A percentile compares a stretch with the other conserved stretches of the same genome.
Evolutionary conservation across 345 rosid genomes (phyloP).

Genomic region (Ceriops zippeliana): DNA sequence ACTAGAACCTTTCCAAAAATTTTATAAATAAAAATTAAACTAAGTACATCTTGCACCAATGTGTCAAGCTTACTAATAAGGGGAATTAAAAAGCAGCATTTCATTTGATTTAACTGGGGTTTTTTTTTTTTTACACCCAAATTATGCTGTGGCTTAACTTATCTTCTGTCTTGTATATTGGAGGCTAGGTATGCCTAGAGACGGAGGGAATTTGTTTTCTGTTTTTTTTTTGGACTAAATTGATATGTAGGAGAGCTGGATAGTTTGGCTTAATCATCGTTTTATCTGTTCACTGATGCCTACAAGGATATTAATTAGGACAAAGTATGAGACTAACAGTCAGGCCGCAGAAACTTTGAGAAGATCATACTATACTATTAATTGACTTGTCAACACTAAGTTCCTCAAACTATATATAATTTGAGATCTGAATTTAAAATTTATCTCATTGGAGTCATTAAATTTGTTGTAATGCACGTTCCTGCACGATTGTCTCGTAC

Average conservation of each 20-base stretch:
- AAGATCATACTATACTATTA: too few species aligned
- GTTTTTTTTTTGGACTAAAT: neutral
- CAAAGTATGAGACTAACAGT: neutral
- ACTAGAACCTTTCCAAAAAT: neutral
- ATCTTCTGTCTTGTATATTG: neutral
- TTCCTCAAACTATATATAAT: too few species aligned
- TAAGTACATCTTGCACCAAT: neutral
- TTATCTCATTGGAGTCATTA: neutral
- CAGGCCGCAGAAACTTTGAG: neutral
- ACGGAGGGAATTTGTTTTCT: neutral
- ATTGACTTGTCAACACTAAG: neutral
- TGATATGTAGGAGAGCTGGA: neutral
- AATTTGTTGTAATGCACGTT: neutral
- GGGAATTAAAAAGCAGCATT: neutral
- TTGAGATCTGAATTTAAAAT: neutral
- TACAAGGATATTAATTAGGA: constrained; percentile 17
- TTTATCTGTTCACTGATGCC: constrained; percentile 14
- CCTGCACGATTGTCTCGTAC: neutral
- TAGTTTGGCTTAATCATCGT: constrained; percentile 24
- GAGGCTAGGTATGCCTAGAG: neutral
- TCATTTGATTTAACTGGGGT: neutral
- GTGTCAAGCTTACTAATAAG: neutral
- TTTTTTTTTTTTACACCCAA: neutral
- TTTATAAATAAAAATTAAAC: neutral
- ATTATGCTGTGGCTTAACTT: neutral